These are phyloP conservation scores for Mesembryanthemum crystallinum DNA, from an alignment of 148 eudicot species.

Conservation along the genomic window DNA sequence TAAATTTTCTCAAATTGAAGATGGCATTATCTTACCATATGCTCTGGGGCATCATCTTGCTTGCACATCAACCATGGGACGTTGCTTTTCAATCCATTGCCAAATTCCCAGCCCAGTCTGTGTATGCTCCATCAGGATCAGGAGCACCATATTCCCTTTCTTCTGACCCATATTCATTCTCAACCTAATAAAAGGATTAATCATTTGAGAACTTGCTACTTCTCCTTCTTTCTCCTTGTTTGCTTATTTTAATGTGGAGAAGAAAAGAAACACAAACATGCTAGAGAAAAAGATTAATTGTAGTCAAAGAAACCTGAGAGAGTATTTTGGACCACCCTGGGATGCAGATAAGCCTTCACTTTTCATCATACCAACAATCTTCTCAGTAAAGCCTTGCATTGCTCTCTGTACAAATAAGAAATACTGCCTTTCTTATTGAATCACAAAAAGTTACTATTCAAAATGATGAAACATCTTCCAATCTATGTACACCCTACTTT, in stretches of 20 bases:
- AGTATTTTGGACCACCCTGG: slow-evolving; percentile 92
- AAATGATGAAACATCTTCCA: not conserved
- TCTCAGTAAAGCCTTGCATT: slow-evolving; percentile 87
- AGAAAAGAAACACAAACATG: not conserved
- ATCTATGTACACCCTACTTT: too few species aligned
- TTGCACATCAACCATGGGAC: slow-evolving; percentile 98
- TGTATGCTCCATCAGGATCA: slow-evolving; percentile 62
- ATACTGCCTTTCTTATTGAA: not conserved
- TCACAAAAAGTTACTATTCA: not conserved
- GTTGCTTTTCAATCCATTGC: slow-evolving; percentile 62
- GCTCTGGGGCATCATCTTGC: slow-evolving; percentile 89
- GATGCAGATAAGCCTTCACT: slow-evolving; percentile 67
- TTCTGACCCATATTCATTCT: slow-evolving; percentile 80
- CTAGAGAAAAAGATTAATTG: not conserved
- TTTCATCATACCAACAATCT: slow-evolving; percentile 84
- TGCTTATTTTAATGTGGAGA: not conserved
- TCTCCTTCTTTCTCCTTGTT: too few species aligned
- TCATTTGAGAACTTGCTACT: not conserved
- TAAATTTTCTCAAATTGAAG: too few species aligned
- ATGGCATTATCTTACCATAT: too few species aligned
- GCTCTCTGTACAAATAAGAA: slow-evolving; percentile 53
- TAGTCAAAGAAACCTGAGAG: slow-evolving; percentile 96
- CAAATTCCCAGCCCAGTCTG: slow-evolving; percentile 85
- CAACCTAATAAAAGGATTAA: slow-evolving; percentile 46
- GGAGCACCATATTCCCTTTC: slow-evolving; percentile 60